Evolutionary conservation across 2,329 filamentous ascomycete genomes (phyloP), one percentile per base, ranked within the genome.

Genomic region (Fusarium nurragi): DNA sequence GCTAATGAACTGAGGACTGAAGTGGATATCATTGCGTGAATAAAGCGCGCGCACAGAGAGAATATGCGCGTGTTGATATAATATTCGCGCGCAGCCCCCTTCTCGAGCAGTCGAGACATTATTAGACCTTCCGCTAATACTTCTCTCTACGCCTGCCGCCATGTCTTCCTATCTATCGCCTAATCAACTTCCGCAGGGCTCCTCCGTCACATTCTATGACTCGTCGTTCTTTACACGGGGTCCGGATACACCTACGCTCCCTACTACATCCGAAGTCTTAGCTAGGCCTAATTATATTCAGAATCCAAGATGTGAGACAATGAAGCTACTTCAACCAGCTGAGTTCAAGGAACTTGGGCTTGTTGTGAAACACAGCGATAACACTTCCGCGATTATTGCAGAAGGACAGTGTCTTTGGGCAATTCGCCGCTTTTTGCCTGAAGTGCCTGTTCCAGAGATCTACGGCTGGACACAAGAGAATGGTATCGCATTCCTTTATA

Each of bases 391-490:
- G 19, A 48, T 52, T 25, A 38, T 54, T 8, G 4, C 11, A 11
- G 32, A 53, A 23, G 32, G 25, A 4, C 30, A 30, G 40, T 46
- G 40, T 23, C 32, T 46, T 9, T 46, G 40, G 40, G 40, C 40
- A 6, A 2, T 53, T 39, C 25, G 47, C 16, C 36, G 32, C 4
- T 44, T 47, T 14, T n/a, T 62, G 8, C 49, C 54, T 11, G 45
- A 47, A 19, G 50, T 65, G 4, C 64, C 60, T 9, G 54, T 59
- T n/a, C 64, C 57, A 18, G 56, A 67, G 28, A 52, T 67, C n/a
- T 67, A 64, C n/a, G 44, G 60, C 3, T 59, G 50, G 54, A 25
- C 52, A 10, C 36, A 30, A 2, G 52, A 54, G 16, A 41, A 36
- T 11, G 23, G 18, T 7, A 11, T 38, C 16, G 34, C 53, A 10